These are phyloP conservation scores for Exophiala viscosa DNA, from an alignment of 2,329 filamentous ascomycete species.

Conservation along the genomic window DNA sequence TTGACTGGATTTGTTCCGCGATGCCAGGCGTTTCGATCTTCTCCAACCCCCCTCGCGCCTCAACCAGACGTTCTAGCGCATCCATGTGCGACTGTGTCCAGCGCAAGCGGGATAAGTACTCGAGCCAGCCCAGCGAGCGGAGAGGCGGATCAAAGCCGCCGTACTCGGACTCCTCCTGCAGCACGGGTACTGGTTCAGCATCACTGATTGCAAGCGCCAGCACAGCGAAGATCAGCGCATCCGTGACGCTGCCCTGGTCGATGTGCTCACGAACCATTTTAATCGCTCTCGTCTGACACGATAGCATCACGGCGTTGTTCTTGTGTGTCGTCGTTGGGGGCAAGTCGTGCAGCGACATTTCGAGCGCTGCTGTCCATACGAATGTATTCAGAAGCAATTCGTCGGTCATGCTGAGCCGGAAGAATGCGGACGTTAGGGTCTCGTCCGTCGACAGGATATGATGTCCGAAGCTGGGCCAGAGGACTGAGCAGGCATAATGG, in stretches of 20 bases:
- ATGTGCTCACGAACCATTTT: slow-evolving; percentile 8
- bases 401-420: slow-evolving; percentile 13
- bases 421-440: slow-evolving; percentile 9
- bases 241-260: background rate
- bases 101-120: slow-evolving; percentile 9
- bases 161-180: slow-evolving; percentile 1
- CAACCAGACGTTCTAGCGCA: slow-evolving; percentile 7
- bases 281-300: slow-evolving; percentile 7
- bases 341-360: slow-evolving; percentile 12
- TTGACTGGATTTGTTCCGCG: slow-evolving; percentile 14
- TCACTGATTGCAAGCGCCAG: slow-evolving; percentile 12
- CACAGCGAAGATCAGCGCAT: slow-evolving; percentile 12
- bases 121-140: slow-evolving; percentile 9
- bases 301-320: slow-evolving; percentile 14
- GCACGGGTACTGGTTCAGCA: slow-evolving; percentile 1
- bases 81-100: slow-evolving; percentile 6
- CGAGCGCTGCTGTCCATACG: slow-evolving; percentile 13
- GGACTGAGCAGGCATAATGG: slow-evolving; percentile 4
- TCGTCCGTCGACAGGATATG: slow-evolving; percentile 12
- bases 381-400: slow-evolving; percentile 10
- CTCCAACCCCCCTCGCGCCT: slow-evolving; percentile 2
- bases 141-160: slow-evolving; percentile 12
- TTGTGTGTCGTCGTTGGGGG: background rate
- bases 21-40: slow-evolving; percentile 8
- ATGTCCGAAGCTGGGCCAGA: slow-evolving; percentile 12